These are phyloP conservation scores for Geosmithia flava DNA, from an alignment of 2,329 filamentous ascomycete species.

Conservation along the genomic window DNA sequence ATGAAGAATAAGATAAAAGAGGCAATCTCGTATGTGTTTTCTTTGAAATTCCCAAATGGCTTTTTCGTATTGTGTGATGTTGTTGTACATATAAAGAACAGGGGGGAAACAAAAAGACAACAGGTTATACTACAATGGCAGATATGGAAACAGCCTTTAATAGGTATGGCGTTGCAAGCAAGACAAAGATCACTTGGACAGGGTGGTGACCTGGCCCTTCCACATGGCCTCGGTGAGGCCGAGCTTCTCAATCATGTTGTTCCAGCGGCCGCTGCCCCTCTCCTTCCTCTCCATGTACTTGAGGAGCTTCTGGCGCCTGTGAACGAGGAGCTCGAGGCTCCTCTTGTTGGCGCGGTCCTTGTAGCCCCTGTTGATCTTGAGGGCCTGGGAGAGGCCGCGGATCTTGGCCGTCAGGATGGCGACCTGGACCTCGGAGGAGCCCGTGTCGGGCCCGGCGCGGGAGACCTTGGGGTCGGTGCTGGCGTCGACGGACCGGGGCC, in stretches of 20 bases:
- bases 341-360: constrained; percentile 93
- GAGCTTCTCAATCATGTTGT: constrained; percentile 69
- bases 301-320: constrained; percentile 79
- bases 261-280: constrained; percentile 81
- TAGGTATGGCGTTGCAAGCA: too few relatives aligned
- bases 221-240: constrained; percentile 82
- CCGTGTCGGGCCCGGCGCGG: constrained; percentile 83
- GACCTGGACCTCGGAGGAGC: constrained; percentile 94
- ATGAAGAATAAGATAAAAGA: background rate
- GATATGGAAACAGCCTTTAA: too few relatives aligned
- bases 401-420: constrained; percentile 94
- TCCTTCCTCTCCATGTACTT: constrained; percentile 83
- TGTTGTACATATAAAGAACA: constrained; percentile 37
- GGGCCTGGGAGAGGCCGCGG: constrained; percentile 59
- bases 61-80: constrained; percentile 8
- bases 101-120: background rate
- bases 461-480: constrained; percentile 24
- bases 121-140: constrained; percentile 14
- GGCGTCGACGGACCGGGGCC: constrained; percentile 34
- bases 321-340: constrained; percentile 73
- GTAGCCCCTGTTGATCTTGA: constrained; percentile 55
- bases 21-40: background rate
- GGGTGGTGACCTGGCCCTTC: constrained; percentile 67
- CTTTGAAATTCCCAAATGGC: background rate
- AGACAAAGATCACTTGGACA: constrained; percentile 10